Evolutionary conservation across 495 filamentous ascomycete species (phyloP).

Genomic region (Talaromyces liani): DNA sequence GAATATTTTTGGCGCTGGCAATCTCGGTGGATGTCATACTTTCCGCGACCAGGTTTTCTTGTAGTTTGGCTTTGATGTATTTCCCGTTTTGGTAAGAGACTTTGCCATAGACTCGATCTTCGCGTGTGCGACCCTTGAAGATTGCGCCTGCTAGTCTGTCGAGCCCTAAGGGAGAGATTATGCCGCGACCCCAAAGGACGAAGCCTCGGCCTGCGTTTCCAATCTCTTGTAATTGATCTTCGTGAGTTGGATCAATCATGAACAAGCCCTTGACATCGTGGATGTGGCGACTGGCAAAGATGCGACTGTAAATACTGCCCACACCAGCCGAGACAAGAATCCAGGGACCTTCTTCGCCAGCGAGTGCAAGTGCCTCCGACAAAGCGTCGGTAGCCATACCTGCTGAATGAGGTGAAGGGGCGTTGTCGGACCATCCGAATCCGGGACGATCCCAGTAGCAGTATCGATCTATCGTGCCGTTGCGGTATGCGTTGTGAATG

Average conservation of each 20-base stretch:
- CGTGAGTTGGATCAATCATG: constrained; percentile 80
- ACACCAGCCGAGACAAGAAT: constrained; percentile 64
- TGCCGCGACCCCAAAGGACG: constrained; percentile 72
- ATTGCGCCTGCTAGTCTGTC: constrained; percentile 69
- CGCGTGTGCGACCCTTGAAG: constrained; percentile 67
- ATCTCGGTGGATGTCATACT: constrained; percentile 78
- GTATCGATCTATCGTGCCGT: constrained; percentile 74
- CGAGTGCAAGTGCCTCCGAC: constrained; percentile 71
- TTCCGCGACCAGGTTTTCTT: constrained; percentile 83
- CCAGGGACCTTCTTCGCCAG: constrained; percentile 83
- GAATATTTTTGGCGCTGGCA: constrained; percentile 64
- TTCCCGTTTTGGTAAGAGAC: constrained; percentile 71
- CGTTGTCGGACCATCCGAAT: constrained; percentile 83
- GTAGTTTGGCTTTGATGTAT: constrained; percentile 79
- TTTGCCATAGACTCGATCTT: constrained; percentile 76
- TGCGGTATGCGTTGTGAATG: constrained; percentile 52
- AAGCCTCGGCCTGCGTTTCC: constrained; percentile 68
- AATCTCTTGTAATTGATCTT: constrained; percentile 63
- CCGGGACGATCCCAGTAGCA: constrained; percentile 96
- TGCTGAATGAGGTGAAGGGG: constrained; percentile 84
- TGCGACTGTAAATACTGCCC: constrained; percentile 78
- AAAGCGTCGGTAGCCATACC: constrained; percentile 83
- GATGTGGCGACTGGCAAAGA: constrained; percentile 77
- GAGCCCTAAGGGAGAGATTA: constrained; percentile 80
- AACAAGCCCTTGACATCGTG: constrained; percentile 67